Evolutionary conservation across 2,329 filamentous ascomycete species (phyloP), one percentile per base, ranked within the genome.

Genomic region (Scortechinia acanthostroma): DNA sequence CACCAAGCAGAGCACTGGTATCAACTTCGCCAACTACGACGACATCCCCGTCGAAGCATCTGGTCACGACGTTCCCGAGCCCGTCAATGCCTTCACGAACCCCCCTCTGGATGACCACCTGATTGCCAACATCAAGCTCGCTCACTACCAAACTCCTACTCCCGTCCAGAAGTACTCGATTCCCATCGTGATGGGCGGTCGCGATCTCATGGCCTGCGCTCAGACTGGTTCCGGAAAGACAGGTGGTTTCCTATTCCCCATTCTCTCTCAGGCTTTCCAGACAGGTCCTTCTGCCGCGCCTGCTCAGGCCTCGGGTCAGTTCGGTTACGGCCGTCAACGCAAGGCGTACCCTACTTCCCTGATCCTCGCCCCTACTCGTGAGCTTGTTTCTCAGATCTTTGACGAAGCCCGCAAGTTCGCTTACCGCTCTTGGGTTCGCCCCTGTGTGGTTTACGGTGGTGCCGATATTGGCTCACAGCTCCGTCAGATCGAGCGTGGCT

Each of bases 21-120:
- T 98, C 86, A 98, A 98, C 80, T 98, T 98, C 64, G 86, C 95
- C 74, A 98, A 98, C 77, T 98, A 98, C 70, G 93, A 98, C 62
- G 93, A 98, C 67, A 98, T 98, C 54, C 93, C 93, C 46, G 93
- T 98, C 52, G 93, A 97, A 71, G 93, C 93, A 51, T 96, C 91
- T 49, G 93, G 93, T 49, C 84, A 89, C 45, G 82, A 95, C 60
- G 90, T 97, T 45, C 93, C 93, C 42, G 93, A 97, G 61, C 86
- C 91, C 33, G 88, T 96, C 54, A 83, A 83, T 53, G 77, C 82
- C 50, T 98, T 98, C 78, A 89, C 81, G 62, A 95, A 93, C 69
- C 93, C 93, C 53, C 93, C 93, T 58, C 78, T 98, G 55, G 93
- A 98, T 61, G 87, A 95, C 64, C 93, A 97, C 62, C 76, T 98